Percentiles rank a stretch among this genome's conserved stretches.
Evolutionary conservation across 75 land plant species (phyloP).

Genomic region (Pinus taeda): DNA sequence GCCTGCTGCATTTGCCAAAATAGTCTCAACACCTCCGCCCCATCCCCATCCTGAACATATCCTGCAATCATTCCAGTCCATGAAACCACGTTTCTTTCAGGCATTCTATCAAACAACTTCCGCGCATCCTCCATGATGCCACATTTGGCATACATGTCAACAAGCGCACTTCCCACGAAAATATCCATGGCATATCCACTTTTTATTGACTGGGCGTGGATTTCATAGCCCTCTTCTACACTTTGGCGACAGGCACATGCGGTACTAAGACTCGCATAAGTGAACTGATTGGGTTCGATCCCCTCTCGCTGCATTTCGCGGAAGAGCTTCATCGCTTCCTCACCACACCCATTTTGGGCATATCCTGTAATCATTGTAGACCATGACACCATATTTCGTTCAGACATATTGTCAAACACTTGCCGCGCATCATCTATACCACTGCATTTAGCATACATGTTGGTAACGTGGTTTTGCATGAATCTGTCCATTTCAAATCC

Average conservation of each 20-base stretch:
- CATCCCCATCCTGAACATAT: conserved; percentile 46
- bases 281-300: conserved; percentile 49
- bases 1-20: conserved; percentile 27
- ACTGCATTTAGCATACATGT: conserved; percentile 40
- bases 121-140: conserved; percentile 29
- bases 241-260: conserved; percentile 28
- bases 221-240: conserved; percentile 33
- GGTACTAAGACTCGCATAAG: conserved; percentile 47
- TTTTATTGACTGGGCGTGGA: conserved; percentile 36
- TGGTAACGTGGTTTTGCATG: conserved; percentile 27
- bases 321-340: conserved; percentile 26
- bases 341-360: conserved; percentile 8
- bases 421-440: conserved; percentile 8
- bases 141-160: conserved; percentile 56
- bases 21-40: conserved; percentile 48
- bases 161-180: conserved; percentile 50
- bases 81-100: conserved; percentile 42
- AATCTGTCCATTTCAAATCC: conserved; percentile 11
- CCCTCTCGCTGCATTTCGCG: conserved; percentile 32
- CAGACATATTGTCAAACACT: conserved; percentile 8
- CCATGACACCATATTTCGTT: conserved; percentile 13
- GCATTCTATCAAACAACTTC: conserved; percentile 31
- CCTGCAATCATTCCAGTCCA: conserved; percentile 58
- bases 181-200: conserved; percentile 26
- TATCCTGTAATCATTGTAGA: conserved; percentile 38